These are phyloP conservation scores for Teratosphaeriaceae sp. DNA, from an alignment of 2,329 filamentous ascomycete genomes.

Conservation along the genomic window DNA sequence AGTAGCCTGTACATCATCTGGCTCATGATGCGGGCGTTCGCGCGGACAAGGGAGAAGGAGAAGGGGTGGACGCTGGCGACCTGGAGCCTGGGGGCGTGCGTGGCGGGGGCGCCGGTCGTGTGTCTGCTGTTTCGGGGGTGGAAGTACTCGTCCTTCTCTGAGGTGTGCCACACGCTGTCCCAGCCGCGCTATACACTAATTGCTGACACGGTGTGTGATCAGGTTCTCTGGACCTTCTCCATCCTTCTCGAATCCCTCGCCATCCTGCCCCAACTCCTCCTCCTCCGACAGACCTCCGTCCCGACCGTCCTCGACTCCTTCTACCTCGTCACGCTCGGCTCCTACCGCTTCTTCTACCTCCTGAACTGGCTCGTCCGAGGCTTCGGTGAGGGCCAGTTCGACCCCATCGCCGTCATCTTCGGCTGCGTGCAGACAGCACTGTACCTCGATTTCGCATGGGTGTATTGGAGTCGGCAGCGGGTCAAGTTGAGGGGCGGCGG, in stretches of 20 bases:
- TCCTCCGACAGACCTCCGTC: conserved; percentile 89
- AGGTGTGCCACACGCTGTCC: too few relatives aligned
- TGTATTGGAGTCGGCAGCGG: conserved; percentile 87
- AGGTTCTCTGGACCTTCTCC: conserved; percentile 84
- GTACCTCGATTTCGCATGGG: conserved; percentile 93
- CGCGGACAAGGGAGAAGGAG: conserved; percentile 83
- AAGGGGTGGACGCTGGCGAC: conserved; percentile 88
- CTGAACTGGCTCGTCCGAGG: conserved; percentile 77
- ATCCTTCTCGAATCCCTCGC: conserved; percentile 88
- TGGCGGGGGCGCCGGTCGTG: conserved; percentile 64
- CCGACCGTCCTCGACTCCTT: conserved; percentile 96
- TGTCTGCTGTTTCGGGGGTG: conserved; percentile 58
- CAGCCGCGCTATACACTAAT: conserved; percentile 1
- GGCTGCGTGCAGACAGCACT: conserved; percentile 83
- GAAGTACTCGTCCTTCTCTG: conserved; percentile 18
- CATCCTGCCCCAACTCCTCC: conserved; percentile 82
- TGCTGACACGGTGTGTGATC: neutral
- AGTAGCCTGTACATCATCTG: conserved; percentile 81
- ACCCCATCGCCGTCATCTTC: conserved; percentile 73
- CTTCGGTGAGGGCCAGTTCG: conserved; percentile 49
- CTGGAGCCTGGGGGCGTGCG: conserved; percentile 57
- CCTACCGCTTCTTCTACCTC: conserved; percentile 83
- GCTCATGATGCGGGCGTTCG: conserved; percentile 79
- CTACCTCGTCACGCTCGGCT: conserved; percentile 81
- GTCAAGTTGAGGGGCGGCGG: conserved; percentile 88